Base-by-base conservation (phyloP, 441 rosid genomes). In the Aquilaria agallochum region DNA sequence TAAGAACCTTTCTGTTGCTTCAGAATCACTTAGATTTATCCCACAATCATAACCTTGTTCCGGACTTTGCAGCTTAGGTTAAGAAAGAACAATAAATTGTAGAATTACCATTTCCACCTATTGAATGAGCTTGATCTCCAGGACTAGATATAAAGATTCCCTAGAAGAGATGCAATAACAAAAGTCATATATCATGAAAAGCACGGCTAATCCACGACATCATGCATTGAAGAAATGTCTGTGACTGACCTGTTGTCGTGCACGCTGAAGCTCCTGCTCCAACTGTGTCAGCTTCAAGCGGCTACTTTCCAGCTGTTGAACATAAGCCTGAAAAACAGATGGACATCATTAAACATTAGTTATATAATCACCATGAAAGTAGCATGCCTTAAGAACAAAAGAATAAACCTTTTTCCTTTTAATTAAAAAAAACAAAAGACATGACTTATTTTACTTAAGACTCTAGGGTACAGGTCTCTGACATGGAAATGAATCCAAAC, bases 211-310 rank as follows among this genome's bases (percentile, higher is more conserved):
- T 2, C 36, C 34, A 46, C 10, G 60, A 31, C 45, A 31, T n/a
- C 49, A 45, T 50, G 33, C 3, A 30, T 53, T 7, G 53, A 55
- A 76, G 55, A 68, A 36, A 73, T 20, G 59, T 72, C 59, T 12
- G 57, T 76, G 59, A 42, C 46, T 65, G 73, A 92, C 99, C 95
- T 92, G 97, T 69, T 95, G 98, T 11, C 99, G 84, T 55, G 99
- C 98, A 65, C 97, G 89, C 72, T 95, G 99, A 46, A 95, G 90
- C 79, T 90, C 99, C 80, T 92, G 99, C 75, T 95, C 98, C 58
- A 95, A 83, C 69, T 95, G 99, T 51, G 91, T 88, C 66, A 92
- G 80, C 86, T 95, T 95, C 76, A 95, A 71, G 40, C 98, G 85
- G 70, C 98, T 95, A 73, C 86, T 95, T 76, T 95, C 98, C 73